These are phyloP conservation scores for Thielaviopsis ethacetica DNA, from an alignment of 2,329 filamentous ascomycete species.

Conservation along the genomic window DNA sequence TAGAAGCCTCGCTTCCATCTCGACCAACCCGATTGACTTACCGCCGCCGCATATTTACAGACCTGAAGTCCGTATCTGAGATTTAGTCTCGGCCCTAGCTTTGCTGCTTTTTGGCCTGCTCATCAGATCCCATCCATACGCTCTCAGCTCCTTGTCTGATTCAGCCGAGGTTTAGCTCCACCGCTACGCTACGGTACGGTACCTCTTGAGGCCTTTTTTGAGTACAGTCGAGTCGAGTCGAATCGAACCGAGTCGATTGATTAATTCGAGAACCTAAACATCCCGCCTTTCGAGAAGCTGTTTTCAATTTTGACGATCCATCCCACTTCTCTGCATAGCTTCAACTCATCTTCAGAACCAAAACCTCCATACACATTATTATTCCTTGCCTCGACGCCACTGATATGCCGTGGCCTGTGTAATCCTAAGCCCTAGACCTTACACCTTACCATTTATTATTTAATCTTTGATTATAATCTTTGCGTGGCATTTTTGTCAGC, in stretches of 20 bases:
- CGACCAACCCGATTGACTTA: background rate
- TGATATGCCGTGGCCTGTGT: background rate
- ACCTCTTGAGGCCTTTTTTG: background rate
- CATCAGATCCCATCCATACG: background rate
- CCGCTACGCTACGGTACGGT: too few species aligned
- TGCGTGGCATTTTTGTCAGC: background rate
- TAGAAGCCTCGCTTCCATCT: background rate
- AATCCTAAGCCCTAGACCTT: constrained; percentile 9
- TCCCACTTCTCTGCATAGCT: background rate
- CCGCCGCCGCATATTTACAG: background rate
- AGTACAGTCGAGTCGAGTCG: background rate
- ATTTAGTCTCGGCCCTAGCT: background rate
- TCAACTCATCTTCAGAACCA: background rate
- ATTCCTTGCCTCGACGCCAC: background rate
- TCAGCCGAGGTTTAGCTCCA: background rate
- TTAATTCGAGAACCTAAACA: background rate
- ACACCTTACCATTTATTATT: constrained; percentile 9
- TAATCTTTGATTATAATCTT: constrained; percentile 5
- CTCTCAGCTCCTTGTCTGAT: background rate
- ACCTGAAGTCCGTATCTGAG: background rate
- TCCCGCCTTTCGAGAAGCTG: background rate
- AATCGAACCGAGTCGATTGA: background rate
- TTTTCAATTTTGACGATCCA: background rate
- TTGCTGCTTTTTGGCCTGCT: background rate
- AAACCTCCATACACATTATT: background rate